Evolutionary conservation across 2,329 filamentous ascomycete genomes (phyloP), one percentile per base, ranked within the genome.

Genomic region (Cercospora janseana): DNA sequence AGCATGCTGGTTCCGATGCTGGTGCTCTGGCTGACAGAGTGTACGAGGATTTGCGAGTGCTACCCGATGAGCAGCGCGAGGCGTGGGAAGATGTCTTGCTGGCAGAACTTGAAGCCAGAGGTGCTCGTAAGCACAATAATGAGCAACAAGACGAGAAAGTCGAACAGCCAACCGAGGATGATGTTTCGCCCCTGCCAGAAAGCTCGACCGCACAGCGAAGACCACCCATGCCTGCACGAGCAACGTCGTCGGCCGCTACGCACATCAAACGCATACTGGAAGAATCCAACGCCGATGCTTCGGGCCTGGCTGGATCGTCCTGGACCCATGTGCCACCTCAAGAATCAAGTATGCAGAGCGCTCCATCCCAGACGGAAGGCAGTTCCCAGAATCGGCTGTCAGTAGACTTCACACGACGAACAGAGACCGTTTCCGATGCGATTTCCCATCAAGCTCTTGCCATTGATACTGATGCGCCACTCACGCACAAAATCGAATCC

Each of bases 191-290:
- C 10, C 9, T 28, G 44, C n/a, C 37, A 8, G 47, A 45, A 47
- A 50, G 32, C 24, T 40, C 47, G 4, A 32, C 28, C n/a, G 35
- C 49, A 4, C 23, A 26, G 23, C 46, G 46, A 12, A 52, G 75
- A 60, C 75, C 75, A 9, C 66, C 64, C n/a, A 73, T 78, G 70
- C 74, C 74, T 20, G 60, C 66, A 12, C 66, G 75, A 51, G 71
- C 74, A 44, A 67, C 65, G 12, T 71, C 72, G 3, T 76, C 70
- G 26, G 66, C 72, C 51, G 76, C 75, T 3, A 72, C 72, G 3
- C 70, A 73, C 42, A 75, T 79, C 32, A 72, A 70, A 43, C 70
- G 75, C 7, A 63, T 66, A 18, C 59, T 78, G 6, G 75, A 77
- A 62, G 76, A 78, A 60, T 57, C 57, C 1, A 61, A 63, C 35